phyloP scores from a whole-genome alignment of 306 rosid species.

The Oxytropis ochrocephala region DNA sequence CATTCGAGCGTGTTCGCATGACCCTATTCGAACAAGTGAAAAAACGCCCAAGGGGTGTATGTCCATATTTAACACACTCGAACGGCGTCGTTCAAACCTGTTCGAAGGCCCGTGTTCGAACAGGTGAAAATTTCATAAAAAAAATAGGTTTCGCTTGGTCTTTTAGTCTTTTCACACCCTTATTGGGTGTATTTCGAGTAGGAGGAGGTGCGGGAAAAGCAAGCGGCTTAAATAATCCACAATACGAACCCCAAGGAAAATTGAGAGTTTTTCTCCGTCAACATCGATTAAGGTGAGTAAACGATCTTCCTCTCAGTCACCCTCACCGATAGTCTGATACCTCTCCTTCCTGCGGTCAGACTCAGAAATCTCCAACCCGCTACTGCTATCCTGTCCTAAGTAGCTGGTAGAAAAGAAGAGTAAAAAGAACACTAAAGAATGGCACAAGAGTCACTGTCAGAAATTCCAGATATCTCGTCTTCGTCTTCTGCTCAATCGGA shows the following conservation, averaged over 20 bases:
- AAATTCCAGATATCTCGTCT: conserved; percentile 29
- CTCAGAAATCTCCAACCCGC: background rate
- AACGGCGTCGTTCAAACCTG: too few species aligned
- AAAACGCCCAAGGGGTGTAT: too few species aligned
- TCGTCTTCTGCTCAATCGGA: conserved; percentile 17
- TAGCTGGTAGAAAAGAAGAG: background rate
- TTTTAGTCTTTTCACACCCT: too few species aligned
- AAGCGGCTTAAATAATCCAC: conserved; percentile 7
- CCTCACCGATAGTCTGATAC: conserved; percentile 8
- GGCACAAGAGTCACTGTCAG: conserved; percentile 47
- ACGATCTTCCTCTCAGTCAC: background rate
- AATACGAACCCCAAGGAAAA: background rate
- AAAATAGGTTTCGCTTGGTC: too few species aligned
- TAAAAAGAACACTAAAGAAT: background rate
- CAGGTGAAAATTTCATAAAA: too few species aligned
- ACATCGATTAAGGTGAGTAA: background rate
- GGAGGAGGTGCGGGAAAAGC: too few species aligned
- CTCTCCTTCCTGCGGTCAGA: background rate
- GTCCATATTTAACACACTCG: too few species aligned
- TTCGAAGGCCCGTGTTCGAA: too few species aligned
- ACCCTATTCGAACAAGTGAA: too few species aligned
- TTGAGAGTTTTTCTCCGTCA: conserved; percentile 29
- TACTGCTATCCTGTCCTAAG: background rate
- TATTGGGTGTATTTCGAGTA: too few species aligned
- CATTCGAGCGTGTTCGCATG: too few species aligned